Conservation (phyloP, 2,329 filamentous ascomycete genomes). For the Pseudogymnoascus sp. region DNA sequence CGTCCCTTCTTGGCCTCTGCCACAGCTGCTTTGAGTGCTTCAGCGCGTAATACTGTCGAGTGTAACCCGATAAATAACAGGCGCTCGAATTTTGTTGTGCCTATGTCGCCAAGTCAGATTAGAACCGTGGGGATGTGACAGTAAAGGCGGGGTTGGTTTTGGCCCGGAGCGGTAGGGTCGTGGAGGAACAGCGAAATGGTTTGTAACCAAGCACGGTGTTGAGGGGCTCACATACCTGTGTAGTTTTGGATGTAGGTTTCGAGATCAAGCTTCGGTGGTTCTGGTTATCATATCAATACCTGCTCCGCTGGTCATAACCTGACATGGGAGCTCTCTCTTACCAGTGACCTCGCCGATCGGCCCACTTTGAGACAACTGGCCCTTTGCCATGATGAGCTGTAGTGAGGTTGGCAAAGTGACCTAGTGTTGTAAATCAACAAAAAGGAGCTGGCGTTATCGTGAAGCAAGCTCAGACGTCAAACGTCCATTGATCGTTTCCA, state of each 20-base stretch:
- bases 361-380: not conserved
- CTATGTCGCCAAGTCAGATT: slow-evolving; percentile 36
- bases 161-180: too few relatives aligned
- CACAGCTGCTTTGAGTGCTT: slow-evolving; percentile 73
- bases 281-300: slow-evolving; percentile 34
- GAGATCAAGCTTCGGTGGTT: slow-evolving; percentile 79
- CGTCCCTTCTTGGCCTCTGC: slow-evolving; percentile 66
- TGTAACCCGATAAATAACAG: slow-evolving; percentile 72
- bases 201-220: not conserved
- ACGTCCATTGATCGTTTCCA: not conserved
- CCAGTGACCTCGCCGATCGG: not conserved
- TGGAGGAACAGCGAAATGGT: not conserved
- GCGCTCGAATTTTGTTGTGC: slow-evolving; percentile 71
- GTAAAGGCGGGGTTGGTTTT: not conserved
- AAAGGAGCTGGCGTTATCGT: not conserved
- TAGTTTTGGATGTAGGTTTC: slow-evolving; percentile 90
- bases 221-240: slow-evolving; percentile 46
- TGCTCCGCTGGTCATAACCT: not conserved
- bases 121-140: not conserved
- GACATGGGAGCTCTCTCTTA: slow-evolving; percentile 2
- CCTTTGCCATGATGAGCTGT: not conserved
- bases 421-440: not conserved
- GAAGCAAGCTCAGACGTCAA: not conserved
- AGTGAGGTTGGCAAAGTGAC: not conserved
- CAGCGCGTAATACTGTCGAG: slow-evolving; percentile 66